phyloP scores from a whole-genome alignment of 1,284 basidiomycete genomes.

The Tausonia pullulans region DNA sequence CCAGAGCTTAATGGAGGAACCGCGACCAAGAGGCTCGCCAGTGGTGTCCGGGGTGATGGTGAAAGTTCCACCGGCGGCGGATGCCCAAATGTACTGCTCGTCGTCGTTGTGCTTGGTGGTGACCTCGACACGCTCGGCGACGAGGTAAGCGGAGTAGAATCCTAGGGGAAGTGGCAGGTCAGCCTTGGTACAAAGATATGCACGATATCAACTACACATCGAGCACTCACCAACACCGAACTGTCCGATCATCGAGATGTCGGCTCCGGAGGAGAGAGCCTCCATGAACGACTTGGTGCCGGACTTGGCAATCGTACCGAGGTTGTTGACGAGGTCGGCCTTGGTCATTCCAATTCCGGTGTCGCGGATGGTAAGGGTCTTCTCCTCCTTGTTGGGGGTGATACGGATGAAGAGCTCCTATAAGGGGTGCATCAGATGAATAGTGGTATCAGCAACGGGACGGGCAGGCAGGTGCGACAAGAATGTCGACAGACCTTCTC shows the following conservation, averaged over 20 bases:
- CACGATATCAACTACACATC: background rate
- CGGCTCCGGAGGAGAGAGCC: slow-evolving; percentile 89
- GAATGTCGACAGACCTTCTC: slow-evolving; percentile 43
- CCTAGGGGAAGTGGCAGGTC: slow-evolving; percentile 38
- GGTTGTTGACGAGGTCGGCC: slow-evolving; percentile 96
- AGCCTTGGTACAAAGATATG: background rate
- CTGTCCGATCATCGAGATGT: slow-evolving; percentile 63
- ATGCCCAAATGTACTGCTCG: slow-evolving; percentile 99
- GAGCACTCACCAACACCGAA: slow-evolving; percentile 22
- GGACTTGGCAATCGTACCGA: slow-evolving; percentile 94
- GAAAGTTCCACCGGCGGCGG: slow-evolving; percentile 97
- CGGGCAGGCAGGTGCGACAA: background rate
- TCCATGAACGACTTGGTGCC: slow-evolving; percentile 78
- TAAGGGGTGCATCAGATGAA: background rate
- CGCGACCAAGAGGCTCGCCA: slow-evolving; percentile 85
- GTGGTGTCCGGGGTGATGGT: slow-evolving; percentile 91
- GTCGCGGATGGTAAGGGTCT: slow-evolving; percentile 82
- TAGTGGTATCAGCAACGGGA: too few relatives aligned
- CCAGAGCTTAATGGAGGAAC: slow-evolving; percentile 87
- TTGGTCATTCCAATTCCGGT: slow-evolving; percentile 99
- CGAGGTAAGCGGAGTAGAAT: slow-evolving; percentile 99
- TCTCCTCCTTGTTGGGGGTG: slow-evolving; percentile 91
- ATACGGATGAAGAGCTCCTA: slow-evolving; percentile 79
- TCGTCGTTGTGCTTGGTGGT: slow-evolving; percentile 99
- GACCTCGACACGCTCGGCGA: slow-evolving; percentile 95